Evolutionary conservation across 2,329 filamentous ascomycete genomes (phyloP).

Genomic region (Fusarium sp.): DNA sequence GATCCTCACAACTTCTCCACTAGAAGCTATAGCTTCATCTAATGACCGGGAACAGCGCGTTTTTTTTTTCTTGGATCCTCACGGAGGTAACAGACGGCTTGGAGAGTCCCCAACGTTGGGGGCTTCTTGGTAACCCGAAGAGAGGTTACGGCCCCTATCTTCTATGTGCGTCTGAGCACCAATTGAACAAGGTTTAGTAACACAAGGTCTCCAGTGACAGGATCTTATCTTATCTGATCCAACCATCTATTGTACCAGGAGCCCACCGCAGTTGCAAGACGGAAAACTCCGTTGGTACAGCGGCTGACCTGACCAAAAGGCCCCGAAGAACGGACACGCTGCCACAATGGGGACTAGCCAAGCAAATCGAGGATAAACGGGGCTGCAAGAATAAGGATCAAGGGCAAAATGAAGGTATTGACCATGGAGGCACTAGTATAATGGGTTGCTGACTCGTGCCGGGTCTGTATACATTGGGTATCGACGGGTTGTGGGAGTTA

Average conservation of each 20-base stretch:
- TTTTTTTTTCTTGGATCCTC: neutral
- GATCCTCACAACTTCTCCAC: no score
- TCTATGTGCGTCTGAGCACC: neutral
- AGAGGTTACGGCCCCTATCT: neutral
- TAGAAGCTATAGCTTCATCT: no score
- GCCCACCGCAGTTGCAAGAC: neutral
- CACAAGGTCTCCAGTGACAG: neutral
- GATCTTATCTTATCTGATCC: slow-evolving; percentile 30
- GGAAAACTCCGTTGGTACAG: slow-evolving; percentile 3
- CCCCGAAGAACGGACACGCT: neutral
- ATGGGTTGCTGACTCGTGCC: neutral
- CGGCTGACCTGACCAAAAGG: neutral
- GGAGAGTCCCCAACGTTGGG: no score
- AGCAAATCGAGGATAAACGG: slow-evolving; percentile 6
- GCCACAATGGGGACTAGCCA: neutral
- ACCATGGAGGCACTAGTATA: no score
- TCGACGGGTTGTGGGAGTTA: neutral
- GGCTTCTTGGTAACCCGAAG: neutral
- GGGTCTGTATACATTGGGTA: neutral
- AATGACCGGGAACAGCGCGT: neutral
- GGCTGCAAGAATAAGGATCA: neutral
- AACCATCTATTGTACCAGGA: slow-evolving; percentile 11
- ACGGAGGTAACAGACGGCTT: slow-evolving; percentile 1
- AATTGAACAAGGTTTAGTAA: neutral
- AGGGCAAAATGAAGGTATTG: neutral